A percentile compares a stretch with the other conserved stretches of the same genome.
Evolutionary conservation across 345 rosid genomes (phyloP).

Genomic region (Aegle marmelos): DNA sequence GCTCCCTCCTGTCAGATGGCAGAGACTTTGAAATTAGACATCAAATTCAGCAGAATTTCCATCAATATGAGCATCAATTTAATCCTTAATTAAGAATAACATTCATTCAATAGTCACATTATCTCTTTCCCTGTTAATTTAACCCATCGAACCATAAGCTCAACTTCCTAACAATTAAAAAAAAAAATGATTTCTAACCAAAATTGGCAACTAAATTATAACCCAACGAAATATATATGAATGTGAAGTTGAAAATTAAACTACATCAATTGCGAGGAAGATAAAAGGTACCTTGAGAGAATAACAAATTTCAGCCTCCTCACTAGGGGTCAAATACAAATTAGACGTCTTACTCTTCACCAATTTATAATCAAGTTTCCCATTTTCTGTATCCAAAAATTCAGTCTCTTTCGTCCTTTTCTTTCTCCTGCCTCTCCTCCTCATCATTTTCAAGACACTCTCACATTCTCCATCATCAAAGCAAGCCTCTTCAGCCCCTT

Average conservation of each 20-base stretch:
- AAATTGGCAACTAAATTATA: background rate
- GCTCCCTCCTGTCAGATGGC: slow-evolving; percentile 27
- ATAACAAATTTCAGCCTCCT: slow-evolving; percentile 51
- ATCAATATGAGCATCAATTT: too few relatives aligned
- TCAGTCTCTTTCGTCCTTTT: slow-evolving; percentile 36
- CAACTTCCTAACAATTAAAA: background rate
- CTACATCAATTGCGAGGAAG: background rate
- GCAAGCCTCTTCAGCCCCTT: slow-evolving; percentile 6
- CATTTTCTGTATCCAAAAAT: slow-evolving; percentile 18
- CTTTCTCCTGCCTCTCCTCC: slow-evolving; percentile 44
- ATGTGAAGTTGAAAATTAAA: background rate
- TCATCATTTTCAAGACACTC: slow-evolving; percentile 13
- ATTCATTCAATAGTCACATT: background rate
- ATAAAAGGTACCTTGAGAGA: slow-evolving; percentile 36
- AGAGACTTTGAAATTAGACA: background rate
- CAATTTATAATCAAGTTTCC: background rate
- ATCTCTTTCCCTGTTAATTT: background rate
- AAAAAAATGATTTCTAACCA: background rate
- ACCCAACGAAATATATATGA: background rate
- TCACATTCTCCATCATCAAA: slow-evolving; percentile 2
- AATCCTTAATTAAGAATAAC: too few relatives aligned
- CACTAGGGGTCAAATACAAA: slow-evolving; percentile 34
- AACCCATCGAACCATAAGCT: background rate
- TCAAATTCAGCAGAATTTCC: background rate
- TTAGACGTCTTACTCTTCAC: slow-evolving; percentile 20